phyloP scores from a whole-genome alignment of 306 rosid species.

The Urtica urens region DNA sequence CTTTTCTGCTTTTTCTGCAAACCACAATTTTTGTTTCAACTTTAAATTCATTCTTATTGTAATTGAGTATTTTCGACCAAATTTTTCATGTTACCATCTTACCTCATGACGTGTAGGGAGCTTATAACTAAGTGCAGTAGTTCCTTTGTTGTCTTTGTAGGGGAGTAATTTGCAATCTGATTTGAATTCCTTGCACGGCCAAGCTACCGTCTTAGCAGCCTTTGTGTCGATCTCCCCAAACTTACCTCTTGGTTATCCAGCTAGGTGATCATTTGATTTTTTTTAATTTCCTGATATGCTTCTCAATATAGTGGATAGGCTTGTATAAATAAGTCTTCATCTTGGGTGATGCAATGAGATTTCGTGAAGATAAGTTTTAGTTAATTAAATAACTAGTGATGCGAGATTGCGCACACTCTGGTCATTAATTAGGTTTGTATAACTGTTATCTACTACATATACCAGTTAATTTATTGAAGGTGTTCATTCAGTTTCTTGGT shows the following conservation, averaged over 20 bases:
- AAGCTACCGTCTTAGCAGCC: conserved; percentile 86
- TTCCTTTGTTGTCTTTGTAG: conserved; percentile 28
- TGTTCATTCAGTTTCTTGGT: no score
- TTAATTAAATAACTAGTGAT: no score
- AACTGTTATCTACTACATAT: no score
- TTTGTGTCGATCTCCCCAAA: conserved; percentile 83
- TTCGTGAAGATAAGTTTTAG: no score
- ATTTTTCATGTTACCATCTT: no score
- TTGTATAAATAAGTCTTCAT: no score
- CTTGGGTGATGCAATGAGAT: no score
- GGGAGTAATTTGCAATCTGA: conserved; percentile 71
- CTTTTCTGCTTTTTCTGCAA: neutral
- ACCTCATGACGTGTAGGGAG: neutral
- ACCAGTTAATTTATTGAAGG: no score
- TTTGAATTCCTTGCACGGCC: conserved; percentile 86
- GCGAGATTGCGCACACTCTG: no score
- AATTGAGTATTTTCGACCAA: no score
- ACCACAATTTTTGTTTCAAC: neutral
- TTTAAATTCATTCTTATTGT: neutral
- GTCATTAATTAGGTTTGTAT: no score
- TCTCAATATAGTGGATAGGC: no score
- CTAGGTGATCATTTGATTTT: conserved; percentile 40
- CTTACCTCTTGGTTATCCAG: conserved; percentile 89
- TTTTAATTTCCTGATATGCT: neutral
- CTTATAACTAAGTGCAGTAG: neutral